phyloP scores from a whole-genome alignment of 768 basidiomycete species.

The Suillus subluteus region DNA sequence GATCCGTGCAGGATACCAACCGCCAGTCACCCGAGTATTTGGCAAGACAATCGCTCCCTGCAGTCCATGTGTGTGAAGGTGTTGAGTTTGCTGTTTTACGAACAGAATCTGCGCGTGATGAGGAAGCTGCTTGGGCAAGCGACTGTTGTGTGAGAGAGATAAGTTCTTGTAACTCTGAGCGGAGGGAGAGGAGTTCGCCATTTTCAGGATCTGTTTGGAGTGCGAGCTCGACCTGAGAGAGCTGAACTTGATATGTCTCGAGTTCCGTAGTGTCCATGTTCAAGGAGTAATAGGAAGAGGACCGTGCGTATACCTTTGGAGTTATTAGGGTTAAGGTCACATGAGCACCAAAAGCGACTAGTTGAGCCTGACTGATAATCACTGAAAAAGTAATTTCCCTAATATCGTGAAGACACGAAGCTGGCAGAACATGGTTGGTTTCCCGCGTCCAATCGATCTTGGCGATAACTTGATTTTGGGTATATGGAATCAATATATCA shows the following conservation, averaged over 20 bases:
- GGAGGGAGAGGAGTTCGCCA: conserved; percentile 70
- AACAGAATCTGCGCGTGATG: conserved; percentile 57
- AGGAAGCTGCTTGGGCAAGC: conserved; percentile 66
- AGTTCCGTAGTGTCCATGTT: conserved; percentile 67
- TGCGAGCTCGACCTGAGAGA: conserved; percentile 85
- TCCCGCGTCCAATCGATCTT: background rate
- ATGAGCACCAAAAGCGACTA: too few relatives aligned
- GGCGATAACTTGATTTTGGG: background rate
- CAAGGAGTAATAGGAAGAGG: background rate
- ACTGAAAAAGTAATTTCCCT: background rate
- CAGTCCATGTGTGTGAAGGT: conserved; percentile 63
- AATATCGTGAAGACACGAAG: background rate
- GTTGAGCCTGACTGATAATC: background rate
- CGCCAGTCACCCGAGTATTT: conserved; percentile 84
- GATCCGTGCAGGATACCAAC: conserved; percentile 90
- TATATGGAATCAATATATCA: background rate
- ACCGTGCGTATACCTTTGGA: conserved; percentile 2
- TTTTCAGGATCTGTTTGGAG: conserved; percentile 78
- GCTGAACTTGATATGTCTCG: conserved; percentile 88
- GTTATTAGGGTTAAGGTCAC: conserved; percentile 11
- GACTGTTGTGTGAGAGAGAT: conserved; percentile 79
- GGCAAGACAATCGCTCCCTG: conserved; percentile 85
- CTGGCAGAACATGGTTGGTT: background rate
- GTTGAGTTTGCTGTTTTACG: conserved; percentile 57
- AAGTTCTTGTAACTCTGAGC: conserved; percentile 80